Base-by-base conservation (phyloP, 163 green algal genomes). In the Botryococcus braunii region DNA sequence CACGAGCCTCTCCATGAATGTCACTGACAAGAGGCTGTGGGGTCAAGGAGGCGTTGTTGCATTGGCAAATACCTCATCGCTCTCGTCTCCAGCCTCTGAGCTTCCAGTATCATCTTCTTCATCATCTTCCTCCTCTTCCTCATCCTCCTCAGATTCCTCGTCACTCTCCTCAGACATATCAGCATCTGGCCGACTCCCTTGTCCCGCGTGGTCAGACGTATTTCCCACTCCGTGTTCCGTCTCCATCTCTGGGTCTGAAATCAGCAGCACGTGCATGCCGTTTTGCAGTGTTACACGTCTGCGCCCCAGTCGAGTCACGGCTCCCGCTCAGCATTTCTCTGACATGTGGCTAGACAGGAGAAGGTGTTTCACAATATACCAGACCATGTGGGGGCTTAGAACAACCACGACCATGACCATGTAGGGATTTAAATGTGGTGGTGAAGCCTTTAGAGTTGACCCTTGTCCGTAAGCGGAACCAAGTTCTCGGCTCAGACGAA, bases 201-300 rank as follows among this genome's bases (percentile, higher is more conserved):
- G n/a, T n/a, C n/a, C n/a, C n/a, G n/a, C n/a, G n/a, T n/a, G n/a
- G n/a, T n/a, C n/a, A n/a, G n/a, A n/a, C n/a, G n/a, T n/a, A n/a
- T 67, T 43, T 27, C 43, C 61, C 23, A 40, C 43, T 61, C 37
- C 17, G 7, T 58, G n/a, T 25, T 43, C 39, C 21, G 48, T 39
- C 0, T 50, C 63, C 27, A 94, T 91, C n/a, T 92, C 81, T 0
- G 86, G 86, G 65, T 96, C 90, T 60, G 82, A 77, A 31, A 96
- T 92, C 11, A 96, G 69, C 38, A 96, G 68, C 21, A 82, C 84
- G 0, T 70, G 55, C 1, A 96, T 40, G 0, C 86, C 85, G 67
- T 96, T 95, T 1, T 65, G 29, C 8, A 96, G 69, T 1, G 68
- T 58, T 4, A 92, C 35, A 0, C 52, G 27, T 5, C 69, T 65